phyloP scores from a whole-genome alignment of 768 basidiomycete species.

The Nidularia pulvinata region DNA sequence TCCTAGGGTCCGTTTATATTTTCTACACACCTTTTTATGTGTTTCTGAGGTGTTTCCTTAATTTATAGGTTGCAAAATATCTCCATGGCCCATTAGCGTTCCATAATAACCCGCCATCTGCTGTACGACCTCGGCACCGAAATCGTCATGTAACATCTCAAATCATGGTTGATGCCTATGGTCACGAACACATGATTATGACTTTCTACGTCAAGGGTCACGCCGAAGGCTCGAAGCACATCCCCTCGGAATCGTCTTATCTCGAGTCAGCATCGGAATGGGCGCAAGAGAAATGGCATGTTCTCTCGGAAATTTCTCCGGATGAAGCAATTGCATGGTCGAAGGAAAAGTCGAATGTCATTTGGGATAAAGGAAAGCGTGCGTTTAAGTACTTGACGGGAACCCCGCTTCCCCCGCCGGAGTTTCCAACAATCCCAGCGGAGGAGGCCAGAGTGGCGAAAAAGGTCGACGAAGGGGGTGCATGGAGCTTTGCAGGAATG shows the following conservation, averaged over 20 bases:
- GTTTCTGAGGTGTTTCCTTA: slow-evolving; percentile 8
- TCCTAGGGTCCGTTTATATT: slow-evolving; percentile 32
- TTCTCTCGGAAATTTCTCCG: slow-evolving; percentile 50
- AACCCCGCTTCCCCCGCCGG: slow-evolving; percentile 39
- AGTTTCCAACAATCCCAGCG: slow-evolving; percentile 24
- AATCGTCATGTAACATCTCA: slow-evolving; percentile 83
- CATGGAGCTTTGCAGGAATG: slow-evolving; percentile 62
- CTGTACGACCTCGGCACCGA: slow-evolving; percentile 74
- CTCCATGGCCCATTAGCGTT: slow-evolving; percentile 69
- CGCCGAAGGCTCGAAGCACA: slow-evolving; percentile 33
- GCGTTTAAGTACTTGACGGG: slow-evolving; percentile 79
- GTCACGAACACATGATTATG: slow-evolving; percentile 83
- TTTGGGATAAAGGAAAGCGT: slow-evolving; percentile 50
- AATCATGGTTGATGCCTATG: slow-evolving; percentile 68
- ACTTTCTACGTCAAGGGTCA: slow-evolving; percentile 79
- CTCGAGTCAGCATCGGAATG: slow-evolving; percentile 41
- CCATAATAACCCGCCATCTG: slow-evolving; percentile 83
- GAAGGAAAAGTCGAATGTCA: slow-evolving; percentile 33
- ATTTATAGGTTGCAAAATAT: slow-evolving; percentile 62
- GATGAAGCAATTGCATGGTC: slow-evolving; percentile 53
- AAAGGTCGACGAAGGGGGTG: slow-evolving; percentile 28
- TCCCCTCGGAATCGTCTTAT: slow-evolving; percentile 37
- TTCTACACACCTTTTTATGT: neutral
- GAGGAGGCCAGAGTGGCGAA: slow-evolving; percentile 9
- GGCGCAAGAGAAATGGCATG: slow-evolving; percentile 33